These are phyloP conservation scores for Ophiostoma triangulosporum DNA, from an alignment of 2,329 filamentous ascomycete species.

Conservation along the genomic window DNA sequence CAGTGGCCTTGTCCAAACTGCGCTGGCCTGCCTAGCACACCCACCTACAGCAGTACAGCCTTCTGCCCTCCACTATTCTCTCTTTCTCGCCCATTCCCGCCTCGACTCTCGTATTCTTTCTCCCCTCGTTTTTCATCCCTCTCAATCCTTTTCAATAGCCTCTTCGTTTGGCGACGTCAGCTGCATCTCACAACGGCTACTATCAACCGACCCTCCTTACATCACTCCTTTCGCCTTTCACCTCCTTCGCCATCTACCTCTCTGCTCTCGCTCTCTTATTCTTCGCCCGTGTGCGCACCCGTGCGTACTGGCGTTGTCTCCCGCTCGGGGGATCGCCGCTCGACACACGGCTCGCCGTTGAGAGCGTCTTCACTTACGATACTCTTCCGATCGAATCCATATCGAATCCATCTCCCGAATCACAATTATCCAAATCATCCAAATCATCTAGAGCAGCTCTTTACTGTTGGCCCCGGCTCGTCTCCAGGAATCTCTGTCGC, in stretches of 20 bases:
- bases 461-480: neutral
- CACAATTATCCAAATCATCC: too few relatives aligned
- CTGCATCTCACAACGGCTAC: neutral
- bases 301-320: constrained; percentile 5
- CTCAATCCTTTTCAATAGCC: neutral
- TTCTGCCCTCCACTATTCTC: constrained; percentile 1
- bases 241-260: neutral
- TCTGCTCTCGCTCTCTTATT: neutral
- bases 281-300: neutral
- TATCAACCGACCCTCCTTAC: neutral
- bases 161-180: neutral
- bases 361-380: neutral
- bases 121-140: constrained; percentile 1
- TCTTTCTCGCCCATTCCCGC: constrained; percentile 1
- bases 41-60: neutral
- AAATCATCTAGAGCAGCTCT: too few relatives aligned
- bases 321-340: constrained; percentile 7
- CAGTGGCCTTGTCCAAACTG: neutral
- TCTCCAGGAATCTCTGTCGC: neutral
- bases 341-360: constrained; percentile 3
- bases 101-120: neutral
- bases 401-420: neutral
- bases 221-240: neutral
- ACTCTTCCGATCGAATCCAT: neutral
- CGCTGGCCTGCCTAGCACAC: neutral